Base-by-base conservation (phyloP, 495 filamentous ascomycete species). In the Penicillium robsamsonii region DNA sequence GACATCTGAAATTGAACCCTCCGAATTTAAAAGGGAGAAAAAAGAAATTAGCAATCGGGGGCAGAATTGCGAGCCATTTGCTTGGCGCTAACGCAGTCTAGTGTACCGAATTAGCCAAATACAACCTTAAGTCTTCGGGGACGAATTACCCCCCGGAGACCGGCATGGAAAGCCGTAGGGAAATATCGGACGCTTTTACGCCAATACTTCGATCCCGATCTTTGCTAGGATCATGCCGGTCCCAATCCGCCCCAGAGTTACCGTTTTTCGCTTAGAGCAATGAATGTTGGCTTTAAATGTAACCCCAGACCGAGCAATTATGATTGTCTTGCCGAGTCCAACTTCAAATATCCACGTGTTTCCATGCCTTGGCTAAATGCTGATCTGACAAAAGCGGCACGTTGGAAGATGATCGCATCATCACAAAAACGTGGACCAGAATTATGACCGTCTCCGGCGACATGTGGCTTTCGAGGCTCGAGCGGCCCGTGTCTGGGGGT, bases 381-480 rank as follows among this genome's bases (percentile, higher is more conserved):
- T 38, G 35, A 17, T 27, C 5, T n/a, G 43, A 38, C 20, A 15
- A 37, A 50, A 50, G 24, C 22, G 50, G 37, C 6, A 18, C 25
- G 42, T 31, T n/a, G 7, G 9, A 41, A 8, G 4, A 46, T 55
- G 22, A 30, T 43, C 27, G 29, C 35, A 25, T 35, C 46, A 43
- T 57, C 37, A 20, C 25, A 7, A 5, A 27, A 27, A 27, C 25
- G 25, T 27, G 25, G 25, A 27, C 25, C 4, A 3, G 4, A 27
- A 27, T 27, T 27, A 11, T 38, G 31, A 37, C 53, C 47, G 29
- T 52, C 42, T 53, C 53, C 58, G 58, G 58, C 30, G 41, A 40
- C 4, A 25, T 25, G 15, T 5, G 20, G 8, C n/a, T 17, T 17
- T 41, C 29, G 47, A 31, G 51, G 60, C 47, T 59, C 25, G 47